Evolutionary conservation across 495 filamentous ascomycete genomes (phyloP), one percentile per base, ranked within the genome.

Genomic region (Tetracladium setigerum): DNA sequence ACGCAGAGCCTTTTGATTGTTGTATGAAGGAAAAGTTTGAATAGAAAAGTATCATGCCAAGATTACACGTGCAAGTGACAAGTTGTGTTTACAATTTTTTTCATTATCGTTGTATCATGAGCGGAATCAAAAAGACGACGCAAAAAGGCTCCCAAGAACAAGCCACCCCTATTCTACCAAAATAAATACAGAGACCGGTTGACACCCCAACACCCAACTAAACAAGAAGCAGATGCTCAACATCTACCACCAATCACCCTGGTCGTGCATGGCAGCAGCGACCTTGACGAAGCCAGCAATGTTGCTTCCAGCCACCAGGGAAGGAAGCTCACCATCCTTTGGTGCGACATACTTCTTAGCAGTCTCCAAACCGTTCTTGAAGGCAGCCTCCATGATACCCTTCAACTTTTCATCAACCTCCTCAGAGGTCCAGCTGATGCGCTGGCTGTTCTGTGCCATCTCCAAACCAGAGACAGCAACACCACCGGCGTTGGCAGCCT

Each of bases 231-330:
- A 36, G 34, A 15, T n/a, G 38, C 18, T 34, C 5, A 15, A 27
- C 31, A 60, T 55, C 35, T 58, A 61, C 89, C 89, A 98, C 91
- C 90, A 98, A 71, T 97, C 91, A 61, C 92, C 92, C 65, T 95
- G 91, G 63, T 92, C 89, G 62, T 84, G 76, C 90, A 96, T 97
- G 59, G 92, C 91, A 55, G 78, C 78, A 34, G 83, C 92, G 38
- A 96, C 92, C 82, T 97, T 98, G 63, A 82, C 83, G 71, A 96
- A 98, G 40, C 92, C 92, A 44, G 92, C 92, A 70, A 98, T 94
- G 72, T 98, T 98, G 72, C 78, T 83, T 58, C 92, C 92, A 54
- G 87, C 88, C 18, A 96, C 89, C 57, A 98, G 70, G 50, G 81
- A 87, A 52, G 92, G 92, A 55, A 95, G 81, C 65, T 86, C 84